These are phyloP conservation scores for Clitopilus passeckerianus DNA, from an alignment of 768 basidiomycete species.

Conservation along the genomic window DNA sequence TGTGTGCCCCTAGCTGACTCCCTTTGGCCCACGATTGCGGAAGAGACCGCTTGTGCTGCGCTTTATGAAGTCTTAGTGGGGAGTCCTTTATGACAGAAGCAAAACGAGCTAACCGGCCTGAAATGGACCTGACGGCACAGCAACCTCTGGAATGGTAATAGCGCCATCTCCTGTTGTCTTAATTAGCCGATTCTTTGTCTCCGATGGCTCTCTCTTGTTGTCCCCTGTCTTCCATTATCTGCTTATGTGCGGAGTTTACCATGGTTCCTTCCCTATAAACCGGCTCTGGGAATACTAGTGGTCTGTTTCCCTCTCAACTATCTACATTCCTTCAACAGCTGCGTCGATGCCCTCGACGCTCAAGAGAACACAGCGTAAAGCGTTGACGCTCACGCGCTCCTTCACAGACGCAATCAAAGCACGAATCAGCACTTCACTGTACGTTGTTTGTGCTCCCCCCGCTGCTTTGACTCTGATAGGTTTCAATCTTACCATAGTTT, in stretches of 20 bases:
- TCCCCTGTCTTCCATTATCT: background rate
- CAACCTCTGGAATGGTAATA: slow-evolving; percentile 1
- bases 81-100: background rate
- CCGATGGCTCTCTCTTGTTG: background rate
- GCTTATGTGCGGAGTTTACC: background rate
- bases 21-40: background rate
- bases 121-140: background rate
- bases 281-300: background rate
- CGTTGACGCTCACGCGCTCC: slow-evolving; percentile 44
- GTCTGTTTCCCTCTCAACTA: background rate
- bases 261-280: background rate
- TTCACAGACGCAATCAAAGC: slow-evolving; percentile 43
- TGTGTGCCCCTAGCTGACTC: background rate
- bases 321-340: background rate
- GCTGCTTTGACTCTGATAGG: background rate
- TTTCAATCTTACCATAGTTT: slow-evolving; percentile 7
- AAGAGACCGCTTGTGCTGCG: background rate
- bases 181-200: slow-evolving; percentile 1
- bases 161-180: slow-evolving; percentile 1
- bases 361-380: slow-evolving; percentile 42
- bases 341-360: slow-evolving; percentile 23
- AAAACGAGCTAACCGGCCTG: background rate
- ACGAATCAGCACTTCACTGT: slow-evolving; percentile 21
- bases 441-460: slow-evolving; percentile 5
- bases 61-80: background rate